Evolutionary conservation across 805 yeast species (phyloP).

Genomic region (Ogataea pignaliae): DNA sequence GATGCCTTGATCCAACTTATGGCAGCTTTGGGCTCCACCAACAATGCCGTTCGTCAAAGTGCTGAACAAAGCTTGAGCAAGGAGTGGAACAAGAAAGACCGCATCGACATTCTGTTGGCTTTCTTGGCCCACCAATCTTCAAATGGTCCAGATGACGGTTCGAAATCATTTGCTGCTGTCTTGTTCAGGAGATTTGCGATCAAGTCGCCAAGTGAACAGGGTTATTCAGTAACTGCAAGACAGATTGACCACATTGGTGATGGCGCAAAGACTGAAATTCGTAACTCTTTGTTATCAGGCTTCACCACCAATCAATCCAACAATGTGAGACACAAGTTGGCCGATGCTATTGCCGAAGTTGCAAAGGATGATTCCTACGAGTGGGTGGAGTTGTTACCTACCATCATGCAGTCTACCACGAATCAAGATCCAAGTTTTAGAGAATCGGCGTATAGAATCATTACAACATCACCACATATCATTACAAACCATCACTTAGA

Average conservation of each 20-base stretch:
- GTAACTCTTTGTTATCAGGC: constrained; percentile 66
- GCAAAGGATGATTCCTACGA: constrained; percentile 61
- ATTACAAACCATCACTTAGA: constrained; percentile 42
- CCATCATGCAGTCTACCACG: constrained; percentile 59
- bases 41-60: constrained; percentile 62
- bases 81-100: constrained; percentile 69
- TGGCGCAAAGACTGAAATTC: constrained; percentile 56
- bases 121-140: constrained; percentile 81
- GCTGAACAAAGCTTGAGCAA: constrained; percentile 73
- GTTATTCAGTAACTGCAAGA: constrained; percentile 62
- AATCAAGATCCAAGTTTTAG: constrained; percentile 59
- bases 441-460: constrained; percentile 87
- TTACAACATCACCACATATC: constrained; percentile 77
- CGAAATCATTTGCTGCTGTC: constrained; percentile 76
- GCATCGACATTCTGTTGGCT: constrained; percentile 64
- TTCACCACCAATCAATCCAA: constrained; percentile 65
- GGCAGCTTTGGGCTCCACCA: constrained; percentile 70
- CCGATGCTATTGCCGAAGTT: constrained; percentile 92
- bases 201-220: constrained; percentile 65
- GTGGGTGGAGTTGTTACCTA: constrained; percentile 80
- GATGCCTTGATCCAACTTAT: constrained; percentile 52
- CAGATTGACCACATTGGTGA: constrained; percentile 67
- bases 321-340: constrained; percentile 81
- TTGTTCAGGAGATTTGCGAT: constrained; percentile 83
- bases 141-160: constrained; percentile 52